These are phyloP conservation scores for Lactarius vividus DNA, from an alignment of 768 basidiomycete species.

Conservation along the genomic window DNA sequence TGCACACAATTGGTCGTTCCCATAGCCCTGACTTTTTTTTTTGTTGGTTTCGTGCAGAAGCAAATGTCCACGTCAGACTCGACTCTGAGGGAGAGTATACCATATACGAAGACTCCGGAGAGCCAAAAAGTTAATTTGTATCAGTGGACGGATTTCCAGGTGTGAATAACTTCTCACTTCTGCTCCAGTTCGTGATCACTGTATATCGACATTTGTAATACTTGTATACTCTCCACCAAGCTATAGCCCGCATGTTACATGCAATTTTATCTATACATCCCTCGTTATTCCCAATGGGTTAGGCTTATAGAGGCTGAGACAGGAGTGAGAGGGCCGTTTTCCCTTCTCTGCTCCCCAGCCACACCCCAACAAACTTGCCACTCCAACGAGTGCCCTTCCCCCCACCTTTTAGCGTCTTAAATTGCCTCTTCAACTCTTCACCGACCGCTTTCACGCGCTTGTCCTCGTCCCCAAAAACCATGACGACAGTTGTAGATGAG, in stretches of 20 bases:
- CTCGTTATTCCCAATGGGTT: neutral
- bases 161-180: neutral
- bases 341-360: slow-evolving; percentile 51
- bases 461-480: slow-evolving; percentile 61
- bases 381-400: slow-evolving; percentile 77
- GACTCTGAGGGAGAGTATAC: slow-evolving; percentile 26
- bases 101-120: slow-evolving; percentile 17
- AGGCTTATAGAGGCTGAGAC: neutral
- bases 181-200: neutral
- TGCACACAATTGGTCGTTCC: neutral
- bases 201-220: slow-evolving; percentile 16
- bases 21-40: neutral
- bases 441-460: slow-evolving; percentile 57
- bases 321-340: slow-evolving; percentile 32
- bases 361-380: slow-evolving; percentile 66
- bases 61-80: slow-evolving; percentile 24
- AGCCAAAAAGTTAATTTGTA: slow-evolving; percentile 15
- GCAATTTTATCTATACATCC: slow-evolving; percentile 8
- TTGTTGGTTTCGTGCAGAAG: neutral
- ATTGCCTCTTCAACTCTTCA: slow-evolving; percentile 52
- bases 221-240: slow-evolving; percentile 13
- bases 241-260: neutral
- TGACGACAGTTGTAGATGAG: slow-evolving; percentile 50
- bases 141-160: neutral
- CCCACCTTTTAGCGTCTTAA: slow-evolving; percentile 66